Evolutionary conservation across 1,139 yeast species (phyloP), one percentile per base, ranked within the genome.

Genomic region (Ogataea hybrid): DNA sequence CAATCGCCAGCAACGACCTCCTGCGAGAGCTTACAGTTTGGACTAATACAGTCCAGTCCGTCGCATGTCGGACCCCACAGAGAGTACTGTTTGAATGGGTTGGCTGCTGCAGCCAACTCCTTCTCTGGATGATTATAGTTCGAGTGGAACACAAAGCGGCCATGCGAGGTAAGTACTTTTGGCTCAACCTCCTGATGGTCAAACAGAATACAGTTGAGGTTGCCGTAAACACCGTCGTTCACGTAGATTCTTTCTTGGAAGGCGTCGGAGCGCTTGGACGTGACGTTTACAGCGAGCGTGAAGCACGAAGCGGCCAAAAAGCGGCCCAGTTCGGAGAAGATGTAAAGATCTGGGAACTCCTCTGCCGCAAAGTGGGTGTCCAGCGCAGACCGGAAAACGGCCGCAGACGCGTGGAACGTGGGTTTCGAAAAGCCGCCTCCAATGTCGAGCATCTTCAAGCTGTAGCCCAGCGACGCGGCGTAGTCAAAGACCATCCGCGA

Each of bases 31-130:
- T 56, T 55, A 46, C 78, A 68, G 31, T 69, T 71, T 39, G 71
- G 64, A 21, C 85, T 65, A 45, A 92, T 79, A 63, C 96, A 85
- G 64, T 92, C 98, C 52, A 92, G 72, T 4, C 97, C 97, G 65
- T 92, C 98, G 67, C 98, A 92, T 17, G 97, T 92, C 37, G 97
- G 98, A 7, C 98, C 98, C 97, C 97, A 92, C 47, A 92, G 75
- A 16, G 96, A 81, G 59, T 71, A 87, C 54, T 63, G 66, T 28
- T 50, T 48, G 41, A 28, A 30, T 34, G 43, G 33, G 17, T 17
- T 50, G n/a, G 44, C 10, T 38, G 31, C 16, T 10, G 31, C 16
- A 15, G 31, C 31, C 6, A 52, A 49, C 46, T 54, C 57, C 41
- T 49, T 47, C 42, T 63, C 65, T 5, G 25, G 8, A 14, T 21